Evolutionary conservation across 2,329 filamentous ascomycete genomes (phyloP), one percentile per base, ranked within the genome.

Genomic region (Colletotrichum musae): DNA sequence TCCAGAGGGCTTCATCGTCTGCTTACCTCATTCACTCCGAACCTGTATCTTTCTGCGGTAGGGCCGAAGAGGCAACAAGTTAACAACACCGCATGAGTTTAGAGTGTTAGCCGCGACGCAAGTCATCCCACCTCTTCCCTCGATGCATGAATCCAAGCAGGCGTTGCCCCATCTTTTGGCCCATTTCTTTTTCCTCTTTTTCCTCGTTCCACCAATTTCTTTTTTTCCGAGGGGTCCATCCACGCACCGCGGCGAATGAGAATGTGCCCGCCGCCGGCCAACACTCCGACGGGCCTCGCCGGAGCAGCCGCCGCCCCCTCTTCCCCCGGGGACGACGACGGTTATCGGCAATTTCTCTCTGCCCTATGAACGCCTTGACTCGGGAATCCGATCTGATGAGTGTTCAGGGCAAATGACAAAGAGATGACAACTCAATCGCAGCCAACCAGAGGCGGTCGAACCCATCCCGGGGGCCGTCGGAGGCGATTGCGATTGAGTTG

Each of bases 81-180:
- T 18, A 18, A 18, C 36, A 45, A 56, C 58, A 15, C 53, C 50
- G 58, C 50, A 61, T 52, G 48, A 56, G 36, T 21, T 66, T 47
- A 47, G 48, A 50, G 47, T 48, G 60, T 47, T 39, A 67, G 51
- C 24, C 58, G 24, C 61, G 43, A 59, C 41, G 32, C 66, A 68
- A 65, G 28, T 36, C 61, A 68, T 59, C 32, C 43, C 28, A 50
- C 52, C 41, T 58, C 56, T 58, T 48, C 41, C 39, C 48, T 47
- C 48, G 56, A 52, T 66, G 62, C 62, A 66, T 66, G 56, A 69
- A 66, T 43, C 28, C 24, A 18, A 57, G 21, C 45, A 45, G 39
- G 32, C 12, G 18, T 45, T 60, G 26, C 43, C 51, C 28, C 57
- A 52, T 60, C 43, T 56, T 24, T 39, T 16, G 26, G 18, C 21